Evolutionary conservation across 305 asterid genomes (phyloP).

Genomic region (Rubia balearica): DNA sequence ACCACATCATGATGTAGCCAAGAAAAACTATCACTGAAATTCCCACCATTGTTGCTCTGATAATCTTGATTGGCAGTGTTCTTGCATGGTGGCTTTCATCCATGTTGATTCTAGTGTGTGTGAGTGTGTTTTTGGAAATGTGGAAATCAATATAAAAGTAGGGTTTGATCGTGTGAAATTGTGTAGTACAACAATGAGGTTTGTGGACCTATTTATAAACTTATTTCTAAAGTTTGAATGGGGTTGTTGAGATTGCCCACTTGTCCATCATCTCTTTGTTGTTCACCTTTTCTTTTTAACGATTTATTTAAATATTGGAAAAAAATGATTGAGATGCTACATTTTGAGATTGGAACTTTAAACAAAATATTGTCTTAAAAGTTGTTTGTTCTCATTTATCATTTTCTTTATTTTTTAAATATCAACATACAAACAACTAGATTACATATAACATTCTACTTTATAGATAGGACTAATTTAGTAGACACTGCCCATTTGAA

Average conservation of each 20-base stretch:
- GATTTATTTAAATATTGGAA: too few relatives aligned
- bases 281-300: too few relatives aligned
- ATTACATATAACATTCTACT: too few relatives aligned
- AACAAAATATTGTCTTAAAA: too few relatives aligned
- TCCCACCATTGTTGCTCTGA: conserved; percentile 41
- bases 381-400: too few relatives aligned
- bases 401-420: too few relatives aligned
- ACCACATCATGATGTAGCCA: conserved; percentile 93
- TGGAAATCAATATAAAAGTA: not conserved
- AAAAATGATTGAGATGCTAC: too few relatives aligned
- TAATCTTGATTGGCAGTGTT: conserved; percentile 19
- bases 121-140: not conserved
- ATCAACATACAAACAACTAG: too few relatives aligned
- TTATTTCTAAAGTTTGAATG: not conserved
- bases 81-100: conserved; percentile 16
- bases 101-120: not conserved
- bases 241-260: not conserved
- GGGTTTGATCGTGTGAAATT: not conserved
- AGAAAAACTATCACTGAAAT: conserved; percentile 61
- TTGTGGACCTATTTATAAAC: not conserved
- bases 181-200: not conserved
- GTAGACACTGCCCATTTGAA: too few relatives aligned
- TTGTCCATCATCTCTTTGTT: not conserved
- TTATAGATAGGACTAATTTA: too few relatives aligned
- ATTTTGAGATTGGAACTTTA: too few relatives aligned